Evolutionary conservation across 257 asterid species (phyloP).

Genomic region (Orobanche coerulescens): DNA sequence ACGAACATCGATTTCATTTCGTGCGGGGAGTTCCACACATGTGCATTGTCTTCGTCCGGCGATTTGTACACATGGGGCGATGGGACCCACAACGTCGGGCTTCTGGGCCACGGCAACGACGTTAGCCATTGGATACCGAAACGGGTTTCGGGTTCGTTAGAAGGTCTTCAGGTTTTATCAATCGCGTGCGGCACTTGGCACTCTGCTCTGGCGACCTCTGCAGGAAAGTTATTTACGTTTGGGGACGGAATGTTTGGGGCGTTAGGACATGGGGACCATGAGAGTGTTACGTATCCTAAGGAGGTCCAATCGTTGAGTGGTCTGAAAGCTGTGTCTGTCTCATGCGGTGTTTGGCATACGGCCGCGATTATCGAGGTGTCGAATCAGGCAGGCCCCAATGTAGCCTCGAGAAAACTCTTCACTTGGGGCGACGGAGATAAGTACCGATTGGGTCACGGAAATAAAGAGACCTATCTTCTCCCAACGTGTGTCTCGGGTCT

Average conservation of each 20-base stretch:
- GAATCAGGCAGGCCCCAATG: constrained; percentile 39
- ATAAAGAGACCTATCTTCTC: constrained; percentile 55
- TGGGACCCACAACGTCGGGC: constrained; percentile 73
- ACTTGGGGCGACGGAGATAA: constrained; percentile 98
- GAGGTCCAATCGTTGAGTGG: constrained; percentile 67
- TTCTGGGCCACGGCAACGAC: constrained; percentile 84
- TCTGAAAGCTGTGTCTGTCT: constrained; percentile 52
- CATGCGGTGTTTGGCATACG: constrained; percentile 94
- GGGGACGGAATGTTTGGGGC: constrained; percentile 92
- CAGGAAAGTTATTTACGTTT: constrained; percentile 71
- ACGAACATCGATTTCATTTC: constrained; percentile 65
- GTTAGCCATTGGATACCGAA: constrained; percentile 95
- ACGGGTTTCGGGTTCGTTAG: constrained; percentile 60
- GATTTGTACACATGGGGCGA: constrained; percentile 97
- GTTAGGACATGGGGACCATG: constrained; percentile 79
- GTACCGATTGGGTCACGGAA: constrained; percentile 72
- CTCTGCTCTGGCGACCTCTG: constrained; percentile 65
- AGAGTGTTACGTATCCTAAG: constrained; percentile 47
- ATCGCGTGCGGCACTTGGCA: constrained; percentile 96
- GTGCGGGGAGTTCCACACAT: constrained; percentile 86
- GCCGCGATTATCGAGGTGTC: constrained; percentile 80
- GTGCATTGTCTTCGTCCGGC: constrained; percentile 73
- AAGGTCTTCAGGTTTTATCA: constrained; percentile 75
- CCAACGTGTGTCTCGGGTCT: constrained; percentile 79
- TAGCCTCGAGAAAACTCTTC: constrained; percentile 62